Base-by-base conservation (phyloP, 768 basidiomycete species). In the Agaricus subrufescens region DNA sequence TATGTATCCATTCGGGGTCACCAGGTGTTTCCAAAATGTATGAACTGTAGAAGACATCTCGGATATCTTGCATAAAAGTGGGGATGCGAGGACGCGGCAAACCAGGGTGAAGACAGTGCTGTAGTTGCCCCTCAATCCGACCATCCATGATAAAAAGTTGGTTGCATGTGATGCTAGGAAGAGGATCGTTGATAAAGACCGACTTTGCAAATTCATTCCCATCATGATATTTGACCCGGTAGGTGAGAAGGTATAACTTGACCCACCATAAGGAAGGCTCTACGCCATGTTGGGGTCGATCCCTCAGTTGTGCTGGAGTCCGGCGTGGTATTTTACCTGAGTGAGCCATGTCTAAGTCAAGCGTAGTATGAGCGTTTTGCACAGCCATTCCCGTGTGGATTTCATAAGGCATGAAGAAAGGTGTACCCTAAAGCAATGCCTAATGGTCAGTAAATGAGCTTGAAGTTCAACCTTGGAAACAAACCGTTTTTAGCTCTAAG, bases 341-440 rank as follows among this genome's bases (percentile, higher is more conserved):
- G 31, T 1, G 10, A 34, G 3, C 7, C 2, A 34, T 34, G 11
- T 3, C 11, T 11, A 8, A 11, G 34, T 34, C 7, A 34, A 11
- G 8, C 11, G 31, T 31, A 31, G 31, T 34, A 7, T 7, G 7
- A 8, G 34, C 4, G 34, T 11, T 7, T 31, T 31, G 5, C 7
- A 34, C 7, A 8, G 34, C 3, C 34, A 6, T 34, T 34, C 34
- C 34, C 42, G 19, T n/a, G 19, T 54, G 53, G n/a, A 59, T 39
- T 42, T 59, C 58, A n/a, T 37, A 27, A 9, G 58, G 46, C 52
- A 59, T 59, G 48, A 59, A 59, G 26, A 11, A 59, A 14, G 47
- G 46, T 25, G 58, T 59, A 5, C 58, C 58, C 58, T 59, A 10
- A 7, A 43, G 23, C 14, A 53, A 25, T 19, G 19, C 31, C 7